These are phyloP conservation scores for Leptographium procerum DNA, from an alignment of 2,329 filamentous ascomycete genomes.

Conservation along the genomic window DNA sequence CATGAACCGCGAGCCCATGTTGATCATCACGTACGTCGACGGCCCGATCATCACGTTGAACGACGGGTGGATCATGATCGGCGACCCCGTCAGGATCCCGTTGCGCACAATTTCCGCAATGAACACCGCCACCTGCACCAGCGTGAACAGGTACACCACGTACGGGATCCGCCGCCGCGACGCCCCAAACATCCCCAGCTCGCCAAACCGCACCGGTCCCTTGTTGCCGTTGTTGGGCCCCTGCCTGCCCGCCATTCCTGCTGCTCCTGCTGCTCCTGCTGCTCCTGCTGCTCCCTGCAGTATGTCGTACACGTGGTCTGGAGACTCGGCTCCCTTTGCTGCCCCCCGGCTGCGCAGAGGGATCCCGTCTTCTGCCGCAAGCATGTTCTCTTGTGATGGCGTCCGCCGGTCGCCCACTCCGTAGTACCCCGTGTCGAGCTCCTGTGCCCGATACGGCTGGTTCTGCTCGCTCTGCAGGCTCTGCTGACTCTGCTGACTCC, in stretches of 20 bases:
- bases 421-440: slow-evolving; percentile 47
- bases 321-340: slow-evolving; percentile 28
- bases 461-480: not conserved
- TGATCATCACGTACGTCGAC: slow-evolving; percentile 80
- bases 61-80: slow-evolving; percentile 66
- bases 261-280: slow-evolving; percentile 1
- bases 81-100: slow-evolving; percentile 56
- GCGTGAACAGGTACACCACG: slow-evolving; percentile 70
- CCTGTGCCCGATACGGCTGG: slow-evolving; percentile 28
- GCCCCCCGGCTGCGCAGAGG: slow-evolving; percentile 41
- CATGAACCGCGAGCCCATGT: slow-evolving; percentile 87
- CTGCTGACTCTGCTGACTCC: slow-evolving; percentile 9
- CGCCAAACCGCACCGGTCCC: slow-evolving; percentile 37
- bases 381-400: slow-evolving; percentile 24
- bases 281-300: slow-evolving; percentile 19
- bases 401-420: slow-evolving; percentile 30
- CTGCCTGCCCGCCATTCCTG: not conserved
- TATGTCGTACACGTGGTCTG: slow-evolving; percentile 53
- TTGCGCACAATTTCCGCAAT: slow-evolving; percentile 80
- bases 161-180: slow-evolving; percentile 53
- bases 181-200: slow-evolving; percentile 48
- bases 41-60: slow-evolving; percentile 99
- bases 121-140: slow-evolving; percentile 73
- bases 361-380: slow-evolving; percentile 37
- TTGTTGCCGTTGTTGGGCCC: not conserved